Conservation (phyloP, 768 basidiomycete genomes). For the Xerocomellus amylosporus region DNA sequence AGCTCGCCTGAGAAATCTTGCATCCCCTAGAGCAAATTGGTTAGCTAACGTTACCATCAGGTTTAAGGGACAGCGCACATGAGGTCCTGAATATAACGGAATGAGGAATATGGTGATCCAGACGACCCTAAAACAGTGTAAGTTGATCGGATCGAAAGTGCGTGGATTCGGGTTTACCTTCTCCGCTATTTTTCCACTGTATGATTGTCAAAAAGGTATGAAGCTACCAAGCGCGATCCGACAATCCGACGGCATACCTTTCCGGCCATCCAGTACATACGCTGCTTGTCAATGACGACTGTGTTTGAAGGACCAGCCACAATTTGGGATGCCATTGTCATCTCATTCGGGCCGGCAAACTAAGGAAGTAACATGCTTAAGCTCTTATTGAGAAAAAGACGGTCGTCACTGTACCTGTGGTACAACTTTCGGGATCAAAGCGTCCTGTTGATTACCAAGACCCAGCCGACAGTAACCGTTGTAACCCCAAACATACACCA, state of each 20-base stretch:
- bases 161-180: constrained; percentile 47
- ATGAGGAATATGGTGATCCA: constrained; percentile 84
- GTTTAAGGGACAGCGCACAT: constrained; percentile 45
- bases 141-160: neutral
- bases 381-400: neutral
- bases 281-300: constrained; percentile 78
- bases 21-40: constrained; percentile 55
- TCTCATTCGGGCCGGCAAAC: constrained; percentile 72
- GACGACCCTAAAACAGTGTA: constrained; percentile 69
- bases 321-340: constrained; percentile 59
- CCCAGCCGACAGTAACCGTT: constrained; percentile 92
- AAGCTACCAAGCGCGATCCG: neutral
- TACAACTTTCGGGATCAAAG: constrained; percentile 75
- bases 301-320: constrained; percentile 80
- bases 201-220: constrained; percentile 17
- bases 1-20: constrained; percentile 63
- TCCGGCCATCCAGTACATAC: constrained; percentile 87
- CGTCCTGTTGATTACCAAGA: constrained; percentile 80
- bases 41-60: neutral
- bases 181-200: constrained; percentile 94
- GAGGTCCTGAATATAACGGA: constrained; percentile 84
- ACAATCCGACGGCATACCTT: constrained; percentile 45
- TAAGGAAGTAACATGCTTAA: constrained; percentile 26
- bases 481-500: constrained; percentile 85
- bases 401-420: constrained; percentile 54